Conservation (phyloP, 352 stramenopile species). For the Pythium brachiatum region DNA sequence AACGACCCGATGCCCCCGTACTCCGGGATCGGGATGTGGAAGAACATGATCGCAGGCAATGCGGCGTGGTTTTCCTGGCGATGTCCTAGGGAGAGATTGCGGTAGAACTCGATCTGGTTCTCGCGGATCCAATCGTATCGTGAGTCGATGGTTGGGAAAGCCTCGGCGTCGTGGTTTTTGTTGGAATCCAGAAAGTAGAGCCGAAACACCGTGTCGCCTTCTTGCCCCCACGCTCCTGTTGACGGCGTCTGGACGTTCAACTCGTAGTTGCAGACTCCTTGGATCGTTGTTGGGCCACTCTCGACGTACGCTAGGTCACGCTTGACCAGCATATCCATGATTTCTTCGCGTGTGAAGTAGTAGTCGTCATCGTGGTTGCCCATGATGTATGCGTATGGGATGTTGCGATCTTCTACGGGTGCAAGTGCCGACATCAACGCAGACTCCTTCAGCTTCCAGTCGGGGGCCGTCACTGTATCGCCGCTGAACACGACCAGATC, state of each 20-base stretch:
- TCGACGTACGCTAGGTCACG: slow-evolving; percentile 43
- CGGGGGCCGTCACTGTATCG: slow-evolving; percentile 39
- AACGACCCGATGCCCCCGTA: slow-evolving; percentile 27
- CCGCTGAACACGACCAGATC: slow-evolving; percentile 58
- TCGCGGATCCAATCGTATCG: slow-evolving; percentile 56
- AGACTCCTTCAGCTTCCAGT: slow-evolving; percentile 17
- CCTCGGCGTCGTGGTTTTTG: slow-evolving; percentile 23
- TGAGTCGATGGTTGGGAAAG: slow-evolving; percentile 37
- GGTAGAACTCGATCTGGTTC: slow-evolving; percentile 50
- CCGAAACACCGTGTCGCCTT: slow-evolving; percentile 36
- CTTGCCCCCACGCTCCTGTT: slow-evolving; percentile 30
- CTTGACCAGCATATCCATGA: slow-evolving; percentile 35
- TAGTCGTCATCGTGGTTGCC: slow-evolving; percentile 63
- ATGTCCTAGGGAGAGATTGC: slow-evolving; percentile 23
- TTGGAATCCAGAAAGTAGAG: slow-evolving; percentile 68
- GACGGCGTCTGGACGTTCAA: slow-evolving; percentile 39
- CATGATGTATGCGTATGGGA: slow-evolving; percentile 56
- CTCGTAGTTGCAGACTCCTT: slow-evolving; percentile 59
- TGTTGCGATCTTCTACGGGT: slow-evolving; percentile 37
- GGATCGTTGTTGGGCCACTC: slow-evolving; percentile 32
- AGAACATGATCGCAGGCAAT: slow-evolving; percentile 58
- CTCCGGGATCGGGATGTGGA: slow-evolving; percentile 60
- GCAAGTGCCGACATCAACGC: slow-evolving; percentile 36
- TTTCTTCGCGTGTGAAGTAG: slow-evolving; percentile 35
- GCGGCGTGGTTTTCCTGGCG: slow-evolving; percentile 28